Evolutionary conservation across 2,329 filamentous ascomycete genomes (phyloP), one percentile per base, ranked within the genome.

Genomic region (Aspergillus luchuensis): DNA sequence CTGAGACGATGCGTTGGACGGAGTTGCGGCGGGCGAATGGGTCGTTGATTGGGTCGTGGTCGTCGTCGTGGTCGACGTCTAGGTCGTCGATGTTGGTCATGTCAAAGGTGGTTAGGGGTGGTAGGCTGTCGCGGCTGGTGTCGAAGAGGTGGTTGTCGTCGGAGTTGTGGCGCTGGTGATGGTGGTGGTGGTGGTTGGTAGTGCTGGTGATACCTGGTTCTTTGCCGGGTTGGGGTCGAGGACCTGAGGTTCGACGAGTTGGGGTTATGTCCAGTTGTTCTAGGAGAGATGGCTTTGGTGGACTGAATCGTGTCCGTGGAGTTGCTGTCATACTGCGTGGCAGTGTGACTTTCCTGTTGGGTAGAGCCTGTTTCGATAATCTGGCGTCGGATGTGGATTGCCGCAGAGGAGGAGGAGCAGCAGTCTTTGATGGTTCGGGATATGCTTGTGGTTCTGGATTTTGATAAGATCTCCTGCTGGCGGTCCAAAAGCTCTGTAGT

Each of bases 241-340:
- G 67, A n/a, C 70, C 71, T 39, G 70, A 69, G 17, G 67, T 64
- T 23, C 69, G 69, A 15, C 74, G 72, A 23, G 74, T 76, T 21
- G 75, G 75, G 33, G 75, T 76, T 15, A 72, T 64, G 51, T 77
- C 74, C 13, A 76, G 64, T 47, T 75, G 71, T 43, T 77, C 75
- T 17, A 77, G 69, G 10, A 76, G 71, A 33, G 74, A 75, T n/a
- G 74, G 74, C 52, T 76, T 77, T 7, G 75, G 74, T 4, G 75
- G 76, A 51, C 76, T 78, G 56, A 78, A 78, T 38, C 75, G 71
- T 33, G 72, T 76, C 56, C 74, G 71, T 8, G 75, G 74, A 1
- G 74, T 77, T 36, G 68, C 67, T 5, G 71, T 74, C 61, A 72
- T 70, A 56, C 66, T 76, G 38, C 69, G 75, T 17, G 74, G 69